Evolutionary conservation across 2,329 filamentous ascomycete genomes (phyloP).

Genomic region (Pyrenophora tritici-repentis): DNA sequence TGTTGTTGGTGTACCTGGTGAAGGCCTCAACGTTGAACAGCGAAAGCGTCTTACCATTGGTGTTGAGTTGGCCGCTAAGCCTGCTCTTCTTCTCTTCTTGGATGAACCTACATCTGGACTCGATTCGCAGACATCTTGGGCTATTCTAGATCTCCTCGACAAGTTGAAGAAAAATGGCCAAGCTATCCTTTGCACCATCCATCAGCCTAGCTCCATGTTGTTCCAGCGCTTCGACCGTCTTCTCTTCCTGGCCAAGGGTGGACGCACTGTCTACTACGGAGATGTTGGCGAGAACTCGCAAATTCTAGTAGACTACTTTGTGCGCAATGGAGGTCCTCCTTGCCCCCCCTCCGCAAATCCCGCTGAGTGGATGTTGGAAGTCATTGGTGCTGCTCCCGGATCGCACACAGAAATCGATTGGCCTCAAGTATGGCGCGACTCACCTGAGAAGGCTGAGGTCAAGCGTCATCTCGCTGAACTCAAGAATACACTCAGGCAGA

Average conservation of each 20-base stretch:
- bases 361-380: slow-evolving; percentile 76
- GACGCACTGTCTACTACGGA: slow-evolving; percentile 80
- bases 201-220: slow-evolving; percentile 93
- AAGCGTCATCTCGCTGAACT: slow-evolving; percentile 55
- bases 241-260: slow-evolving; percentile 76
- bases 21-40: slow-evolving; percentile 71
- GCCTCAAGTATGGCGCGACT: slow-evolving; percentile 56
- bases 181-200: slow-evolving; percentile 94
- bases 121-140: slow-evolving; percentile 92
- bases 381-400: slow-evolving; percentile 59
- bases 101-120: slow-evolving; percentile 95
- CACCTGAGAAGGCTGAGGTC: slow-evolving; percentile 52
- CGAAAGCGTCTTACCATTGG: slow-evolving; percentile 85
- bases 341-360: slow-evolving; percentile 76
- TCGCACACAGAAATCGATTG: slow-evolving; percentile 58
- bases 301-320: slow-evolving; percentile 74
- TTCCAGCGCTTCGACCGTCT: slow-evolving; percentile 89
- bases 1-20: slow-evolving; percentile 85
- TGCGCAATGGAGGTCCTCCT: slow-evolving; percentile 67
- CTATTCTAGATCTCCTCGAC: slow-evolving; percentile 84
- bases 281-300: slow-evolving; percentile 74
- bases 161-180: slow-evolving; percentile 82
- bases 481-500: slow-evolving; percentile 46
- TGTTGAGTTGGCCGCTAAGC: slow-evolving; percentile 94
- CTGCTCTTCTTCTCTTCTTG: slow-evolving; percentile 84